These are phyloP conservation scores for Pilatotrama ljubarskyi DNA, from an alignment of 768 basidiomycete genomes.

Conservation along the genomic window DNA sequence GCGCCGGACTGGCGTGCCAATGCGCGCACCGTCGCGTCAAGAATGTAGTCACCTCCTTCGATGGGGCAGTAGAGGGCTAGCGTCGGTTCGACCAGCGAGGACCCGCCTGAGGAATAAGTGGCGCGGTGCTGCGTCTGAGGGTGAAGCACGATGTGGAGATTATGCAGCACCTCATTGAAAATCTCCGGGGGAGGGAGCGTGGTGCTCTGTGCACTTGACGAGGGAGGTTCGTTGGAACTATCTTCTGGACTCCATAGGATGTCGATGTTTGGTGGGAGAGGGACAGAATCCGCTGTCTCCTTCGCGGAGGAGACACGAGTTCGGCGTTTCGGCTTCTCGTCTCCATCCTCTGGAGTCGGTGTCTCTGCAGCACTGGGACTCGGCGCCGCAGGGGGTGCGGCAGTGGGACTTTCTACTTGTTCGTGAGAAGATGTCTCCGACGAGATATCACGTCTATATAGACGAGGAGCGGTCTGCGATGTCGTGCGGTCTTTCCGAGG, in stretches of 20 bases:
- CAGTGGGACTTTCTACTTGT: slow-evolving; percentile 14
- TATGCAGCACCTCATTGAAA: slow-evolving; percentile 73
- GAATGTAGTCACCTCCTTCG: slow-evolving; percentile 81
- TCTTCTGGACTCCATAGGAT: slow-evolving; percentile 64
- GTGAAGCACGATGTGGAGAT: slow-evolving; percentile 74
- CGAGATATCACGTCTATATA: slow-evolving; percentile 35
- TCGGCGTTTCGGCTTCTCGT: slow-evolving; percentile 39
- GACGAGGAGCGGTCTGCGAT: slow-evolving; percentile 22
- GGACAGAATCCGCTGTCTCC: slow-evolving; percentile 33
- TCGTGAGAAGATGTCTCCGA: slow-evolving; percentile 29
- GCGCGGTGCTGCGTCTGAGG: slow-evolving; percentile 81
- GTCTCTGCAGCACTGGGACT: slow-evolving; percentile 21
- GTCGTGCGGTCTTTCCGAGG: slow-evolving; percentile 33
- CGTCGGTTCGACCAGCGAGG: slow-evolving; percentile 70
- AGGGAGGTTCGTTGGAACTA: not conserved
- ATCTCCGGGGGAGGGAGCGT: slow-evolving; percentile 72
- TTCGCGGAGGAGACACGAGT: slow-evolving; percentile 32
- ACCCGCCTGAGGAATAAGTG: slow-evolving; percentile 53
- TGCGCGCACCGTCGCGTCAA: slow-evolving; percentile 78
- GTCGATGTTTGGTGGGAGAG: slow-evolving; percentile 53
- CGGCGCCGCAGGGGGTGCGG: slow-evolving; percentile 19
- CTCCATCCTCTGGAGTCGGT: slow-evolving; percentile 37
- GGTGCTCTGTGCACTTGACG: slow-evolving; percentile 30
- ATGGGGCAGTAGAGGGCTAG: slow-evolving; percentile 87
- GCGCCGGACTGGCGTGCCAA: slow-evolving; percentile 71